These are phyloP conservation scores for Candida qinlingensis DNA, from an alignment of 805 yeast genomes.

Conservation along the genomic window DNA sequence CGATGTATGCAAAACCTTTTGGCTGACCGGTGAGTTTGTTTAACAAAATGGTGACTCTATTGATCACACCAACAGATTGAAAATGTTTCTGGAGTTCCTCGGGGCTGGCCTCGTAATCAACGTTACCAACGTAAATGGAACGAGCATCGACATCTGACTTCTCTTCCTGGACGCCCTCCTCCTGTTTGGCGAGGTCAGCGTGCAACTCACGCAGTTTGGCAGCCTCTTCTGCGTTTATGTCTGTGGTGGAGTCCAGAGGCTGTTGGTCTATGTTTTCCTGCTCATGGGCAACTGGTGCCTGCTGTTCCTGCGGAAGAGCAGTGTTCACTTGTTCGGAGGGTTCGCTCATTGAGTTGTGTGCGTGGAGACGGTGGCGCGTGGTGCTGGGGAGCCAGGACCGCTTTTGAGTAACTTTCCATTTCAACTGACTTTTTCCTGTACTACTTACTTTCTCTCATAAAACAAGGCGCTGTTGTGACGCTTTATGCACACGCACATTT, in stretches of 20 bases:
- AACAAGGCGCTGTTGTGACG: too few species aligned
- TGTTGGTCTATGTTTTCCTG: not conserved
- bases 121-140: slow-evolving; percentile 78
- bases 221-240: slow-evolving; percentile 45
- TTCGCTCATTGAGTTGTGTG: slow-evolving; percentile 7
- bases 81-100: slow-evolving; percentile 75
- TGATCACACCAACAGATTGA: slow-evolving; percentile 62
- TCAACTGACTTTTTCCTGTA: too few species aligned
- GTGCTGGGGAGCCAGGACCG: not conserved
- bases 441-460: too few species aligned
- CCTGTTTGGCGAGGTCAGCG: slow-evolving; percentile 38
- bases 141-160: slow-evolving; percentile 70
- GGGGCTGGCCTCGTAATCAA: slow-evolving; percentile 74
- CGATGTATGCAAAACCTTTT: slow-evolving; percentile 83
- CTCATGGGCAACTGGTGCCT: not conserved
- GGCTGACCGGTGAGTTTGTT: slow-evolving; percentile 78
- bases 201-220: slow-evolving; percentile 57
- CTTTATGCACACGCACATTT: too few species aligned
- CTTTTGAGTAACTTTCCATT: not conserved
- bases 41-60: slow-evolving; percentile 71
- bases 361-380: too few species aligned
- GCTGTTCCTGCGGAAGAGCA: not conserved
- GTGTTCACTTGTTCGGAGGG: slow-evolving; percentile 6
- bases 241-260: not conserved
- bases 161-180: slow-evolving; percentile 37